A percentile compares a stretch with the other conserved stretches of the same genome.
Evolutionary conservation across 768 basidiomycete species (phyloP).

Genomic region (Clitopilus hobsonii): DNA sequence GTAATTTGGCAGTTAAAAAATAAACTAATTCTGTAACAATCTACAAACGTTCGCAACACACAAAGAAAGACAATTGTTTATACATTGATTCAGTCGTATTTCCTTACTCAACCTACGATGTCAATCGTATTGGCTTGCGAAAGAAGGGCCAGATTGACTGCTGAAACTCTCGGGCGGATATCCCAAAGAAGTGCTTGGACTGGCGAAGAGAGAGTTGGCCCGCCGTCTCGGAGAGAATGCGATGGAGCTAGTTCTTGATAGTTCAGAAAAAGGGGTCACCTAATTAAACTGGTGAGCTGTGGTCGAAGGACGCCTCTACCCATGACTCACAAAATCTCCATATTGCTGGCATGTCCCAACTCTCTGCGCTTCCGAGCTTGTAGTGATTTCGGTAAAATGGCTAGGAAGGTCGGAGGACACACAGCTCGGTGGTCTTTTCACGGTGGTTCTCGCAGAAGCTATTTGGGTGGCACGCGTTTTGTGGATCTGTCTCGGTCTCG

Average conservation of each 20-base stretch:
- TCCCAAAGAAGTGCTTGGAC: not conserved
- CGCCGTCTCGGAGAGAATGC: not conserved
- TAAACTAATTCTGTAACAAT: too few species aligned
- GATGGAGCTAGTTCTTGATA: not conserved
- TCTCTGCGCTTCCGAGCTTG: not conserved
- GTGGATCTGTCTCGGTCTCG: too few species aligned
- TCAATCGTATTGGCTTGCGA: too few species aligned
- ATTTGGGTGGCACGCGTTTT: not conserved
- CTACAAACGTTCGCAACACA: too few species aligned
- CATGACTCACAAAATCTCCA: not conserved
- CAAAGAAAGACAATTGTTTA: too few species aligned
- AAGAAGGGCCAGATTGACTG: too few species aligned
- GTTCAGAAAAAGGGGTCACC: not conserved
- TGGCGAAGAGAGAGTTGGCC: not conserved
- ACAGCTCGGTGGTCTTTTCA: not conserved
- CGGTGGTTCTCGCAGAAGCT: not conserved
- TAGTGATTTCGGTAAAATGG: not conserved
- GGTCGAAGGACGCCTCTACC: not conserved
- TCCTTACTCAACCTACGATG: too few species aligned
- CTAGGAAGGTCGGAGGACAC: not conserved
- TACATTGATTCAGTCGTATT: too few species aligned
- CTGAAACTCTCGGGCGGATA: not conserved
- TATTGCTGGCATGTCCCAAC: not conserved
- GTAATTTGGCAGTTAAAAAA: too few species aligned
- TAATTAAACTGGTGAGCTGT: not conserved